These are phyloP conservation scores for Fusarium multiceps DNA, from an alignment of 2,329 filamentous ascomycete genomes.

Conservation along the genomic window DNA sequence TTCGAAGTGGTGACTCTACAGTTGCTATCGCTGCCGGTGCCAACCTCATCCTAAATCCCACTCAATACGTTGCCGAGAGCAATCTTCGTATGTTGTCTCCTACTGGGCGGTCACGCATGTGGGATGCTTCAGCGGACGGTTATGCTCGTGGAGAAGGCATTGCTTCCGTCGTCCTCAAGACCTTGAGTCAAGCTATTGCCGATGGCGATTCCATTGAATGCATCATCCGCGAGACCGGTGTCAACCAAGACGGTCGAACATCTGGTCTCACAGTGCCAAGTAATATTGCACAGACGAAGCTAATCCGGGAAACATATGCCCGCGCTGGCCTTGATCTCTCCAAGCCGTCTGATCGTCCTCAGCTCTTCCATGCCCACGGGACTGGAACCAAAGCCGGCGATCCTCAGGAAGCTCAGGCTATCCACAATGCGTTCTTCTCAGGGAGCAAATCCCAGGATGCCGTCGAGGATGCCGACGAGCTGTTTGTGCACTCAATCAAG, in stretches of 20 bases:
- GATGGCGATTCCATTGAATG: conserved; percentile 9
- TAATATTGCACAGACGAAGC: neutral
- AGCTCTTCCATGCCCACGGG: conserved; percentile 50
- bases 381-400: conserved; percentile 57
- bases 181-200: neutral
- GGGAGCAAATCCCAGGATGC: too few species aligned
- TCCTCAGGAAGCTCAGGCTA: conserved; percentile 3
- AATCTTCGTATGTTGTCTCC: conserved; percentile 21
- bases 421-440: neutral
- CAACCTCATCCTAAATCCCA: conserved; percentile 20
- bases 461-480: too few species aligned
- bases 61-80: conserved; percentile 14
- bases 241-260: conserved; percentile 1
- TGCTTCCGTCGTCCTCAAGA: conserved; percentile 23
- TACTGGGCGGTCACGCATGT: conserved; percentile 11
- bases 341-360: neutral
- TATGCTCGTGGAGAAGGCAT: conserved; percentile 36
- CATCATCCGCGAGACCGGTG: conserved; percentile 8
- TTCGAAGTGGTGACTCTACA: conserved; percentile 19
- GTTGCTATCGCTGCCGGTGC: conserved; percentile 21
- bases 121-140: conserved; percentile 16
- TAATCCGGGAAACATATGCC: neutral
- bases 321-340: neutral
- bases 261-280: conserved; percentile 6
- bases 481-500: neutral